These are phyloP conservation scores for Acacia pycnantha DNA, from an alignment of 331 rosid species.

Conservation along the genomic window DNA sequence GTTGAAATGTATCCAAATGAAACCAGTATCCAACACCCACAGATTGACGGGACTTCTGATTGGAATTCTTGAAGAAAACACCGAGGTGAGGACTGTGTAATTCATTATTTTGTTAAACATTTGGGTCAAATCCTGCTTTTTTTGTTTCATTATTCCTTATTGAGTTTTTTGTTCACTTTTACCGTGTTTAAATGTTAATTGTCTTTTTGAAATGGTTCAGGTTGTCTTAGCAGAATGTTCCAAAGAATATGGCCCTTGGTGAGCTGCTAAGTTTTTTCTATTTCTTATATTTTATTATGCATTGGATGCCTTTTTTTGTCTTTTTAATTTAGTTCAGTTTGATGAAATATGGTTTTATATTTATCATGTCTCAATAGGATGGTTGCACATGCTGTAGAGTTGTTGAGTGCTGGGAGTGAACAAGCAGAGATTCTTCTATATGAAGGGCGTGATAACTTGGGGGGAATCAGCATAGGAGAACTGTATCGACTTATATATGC, in stretches of 20 bases:
- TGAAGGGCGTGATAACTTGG: constrained; percentile 71
- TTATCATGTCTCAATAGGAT: constrained; percentile 60
- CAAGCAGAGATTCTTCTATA: constrained; percentile 80
- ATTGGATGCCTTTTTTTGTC: neutral
- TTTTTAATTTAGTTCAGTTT: constrained; percentile 7
- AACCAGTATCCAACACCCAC: constrained; percentile 57
- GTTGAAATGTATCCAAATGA: constrained; percentile 75
- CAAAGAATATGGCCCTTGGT: constrained; percentile 96
- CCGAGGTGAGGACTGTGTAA: constrained; percentile 58
- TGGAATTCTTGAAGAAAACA: constrained; percentile 88
- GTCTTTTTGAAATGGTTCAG: constrained; percentile 51
- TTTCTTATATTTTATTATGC: neutral
- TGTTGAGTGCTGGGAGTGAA: constrained; percentile 87
- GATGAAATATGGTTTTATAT: constrained; percentile 25
- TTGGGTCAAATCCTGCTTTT: constrained; percentile 5
- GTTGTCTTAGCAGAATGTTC: constrained; percentile 95
- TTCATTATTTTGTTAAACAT: neutral
- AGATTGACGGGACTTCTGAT: constrained; percentile 65
- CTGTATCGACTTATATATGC: constrained; percentile 88
- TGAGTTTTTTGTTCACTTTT: constrained; percentile 2
- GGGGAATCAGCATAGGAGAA: constrained; percentile 89
- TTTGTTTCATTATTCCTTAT: constrained; percentile 12
- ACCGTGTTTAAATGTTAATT: constrained; percentile 25
- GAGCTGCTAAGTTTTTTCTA: constrained; percentile 37
- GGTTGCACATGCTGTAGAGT: constrained; percentile 87